Percentiles rank a stretch among this genome's conserved stretches.
These are phyloP conservation scores for Barbatosphaeria neglecta DNA, from an alignment of 495 filamentous ascomycete genomes.

Conservation along the genomic window DNA sequence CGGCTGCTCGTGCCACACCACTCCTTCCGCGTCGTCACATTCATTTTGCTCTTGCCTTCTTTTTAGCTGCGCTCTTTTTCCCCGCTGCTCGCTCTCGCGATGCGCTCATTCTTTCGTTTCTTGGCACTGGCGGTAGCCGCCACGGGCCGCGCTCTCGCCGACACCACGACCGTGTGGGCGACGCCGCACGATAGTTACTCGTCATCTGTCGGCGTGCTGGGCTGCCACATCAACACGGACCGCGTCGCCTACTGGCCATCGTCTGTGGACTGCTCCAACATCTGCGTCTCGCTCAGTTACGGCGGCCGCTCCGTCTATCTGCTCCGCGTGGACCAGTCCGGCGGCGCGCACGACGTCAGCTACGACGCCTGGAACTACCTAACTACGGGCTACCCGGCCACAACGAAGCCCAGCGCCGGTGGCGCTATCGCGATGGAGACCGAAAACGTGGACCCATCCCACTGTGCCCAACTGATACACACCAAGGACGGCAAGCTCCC, in stretches of 20 bases:
- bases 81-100: not conserved
- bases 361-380: slow-evolving; percentile 43
- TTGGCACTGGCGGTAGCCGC: not conserved
- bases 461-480: slow-evolving; percentile 27
- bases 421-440: slow-evolving; percentile 31
- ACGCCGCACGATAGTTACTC: slow-evolving; percentile 41
- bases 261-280: slow-evolving; percentile 33
- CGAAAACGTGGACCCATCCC: slow-evolving; percentile 20
- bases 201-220: slow-evolving; percentile 36
- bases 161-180: slow-evolving; percentile 27
- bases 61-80: not conserved
- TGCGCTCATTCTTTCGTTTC: not conserved
- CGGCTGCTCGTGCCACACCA: not conserved
- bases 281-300: slow-evolving; percentile 33
- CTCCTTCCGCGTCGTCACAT: not conserved
- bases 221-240: slow-evolving; percentile 37
- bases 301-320: slow-evolving; percentile 28
- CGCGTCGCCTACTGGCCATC: slow-evolving; percentile 38
- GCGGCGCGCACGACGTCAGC: slow-evolving; percentile 36
- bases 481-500: slow-evolving; percentile 31
- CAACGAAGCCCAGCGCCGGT: slow-evolving; percentile 28
- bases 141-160: slow-evolving; percentile 8
- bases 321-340: slow-evolving; percentile 33
- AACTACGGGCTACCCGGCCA: slow-evolving; percentile 30
- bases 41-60: not conserved